phyloP scores from a whole-genome alignment of 1,284 basidiomycete genomes.

The Puccinia horiana region DNA sequence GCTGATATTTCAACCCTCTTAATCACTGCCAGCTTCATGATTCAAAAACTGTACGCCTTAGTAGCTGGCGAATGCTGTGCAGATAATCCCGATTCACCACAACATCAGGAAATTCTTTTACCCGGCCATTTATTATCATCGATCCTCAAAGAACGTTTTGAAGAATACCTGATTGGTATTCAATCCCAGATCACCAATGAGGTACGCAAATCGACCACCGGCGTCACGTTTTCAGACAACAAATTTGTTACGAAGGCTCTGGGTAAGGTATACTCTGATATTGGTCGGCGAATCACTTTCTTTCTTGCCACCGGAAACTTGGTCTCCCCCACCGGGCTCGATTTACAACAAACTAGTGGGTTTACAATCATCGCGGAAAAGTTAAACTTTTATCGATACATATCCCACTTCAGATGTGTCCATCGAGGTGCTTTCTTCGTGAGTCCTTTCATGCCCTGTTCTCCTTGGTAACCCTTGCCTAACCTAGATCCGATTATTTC shows the following conservation, averaged over 20 bases:
- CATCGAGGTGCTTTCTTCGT: constrained; percentile 97
- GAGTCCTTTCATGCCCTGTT: neutral
- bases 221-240: constrained; percentile 81
- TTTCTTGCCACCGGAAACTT: constrained; percentile 98
- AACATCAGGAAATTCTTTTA: constrained; percentile 95
- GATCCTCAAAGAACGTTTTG: constrained; percentile 97
- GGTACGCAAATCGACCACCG: constrained; percentile 70
- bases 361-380: constrained; percentile 99
- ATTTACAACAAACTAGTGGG: constrained; percentile 93
- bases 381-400: constrained; percentile 97
- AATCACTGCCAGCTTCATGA: constrained; percentile 74
- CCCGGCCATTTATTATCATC: constrained; percentile 91
- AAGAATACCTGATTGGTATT: constrained; percentile 80
- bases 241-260: constrained; percentile 79
- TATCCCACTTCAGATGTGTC: constrained; percentile 96
- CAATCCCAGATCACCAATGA: constrained; percentile 74
- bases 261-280: constrained; percentile 81
- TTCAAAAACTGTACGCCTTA: constrained; percentile 89
- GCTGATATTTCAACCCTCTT: neutral
- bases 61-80: constrained; percentile 87
- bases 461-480: neutral
- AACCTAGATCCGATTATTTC: neutral
- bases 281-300: constrained; percentile 84
- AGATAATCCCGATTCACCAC: constrained; percentile 98
- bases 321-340: constrained; percentile 89